Conservation (phyloP, 2,329 filamentous ascomycete species). For the Arthroderma sp. region DNA sequence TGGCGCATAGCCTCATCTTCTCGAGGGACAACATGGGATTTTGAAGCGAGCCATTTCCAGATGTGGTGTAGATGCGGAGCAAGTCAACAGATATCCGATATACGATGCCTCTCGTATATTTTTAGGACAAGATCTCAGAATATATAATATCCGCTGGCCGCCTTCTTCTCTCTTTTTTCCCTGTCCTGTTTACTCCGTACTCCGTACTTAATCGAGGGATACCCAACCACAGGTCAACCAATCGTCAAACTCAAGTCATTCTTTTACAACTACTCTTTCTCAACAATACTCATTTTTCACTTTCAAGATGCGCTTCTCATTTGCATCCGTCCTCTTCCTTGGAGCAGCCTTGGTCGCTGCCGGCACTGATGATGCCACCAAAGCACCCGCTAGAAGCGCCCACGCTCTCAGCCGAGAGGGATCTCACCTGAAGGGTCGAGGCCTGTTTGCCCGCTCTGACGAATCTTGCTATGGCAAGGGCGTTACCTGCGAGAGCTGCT, state of each 20-base stretch:
- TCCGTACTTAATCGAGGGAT: too few species aligned
- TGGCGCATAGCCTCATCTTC: background rate
- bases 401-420: background rate
- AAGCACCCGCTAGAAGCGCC: background rate
- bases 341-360: conserved; percentile 3
- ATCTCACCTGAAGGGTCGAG: background rate
- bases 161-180: background rate
- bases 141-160: background rate
- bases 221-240: background rate
- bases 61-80: background rate
- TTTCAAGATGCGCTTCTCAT: background rate
- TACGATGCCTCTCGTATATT: background rate
- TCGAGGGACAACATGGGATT: background rate
- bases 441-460: background rate
- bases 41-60: background rate
- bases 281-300: background rate
- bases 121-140: background rate
- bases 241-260: background rate
- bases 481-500: conserved; percentile 8
- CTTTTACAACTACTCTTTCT: background rate
- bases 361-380: background rate
- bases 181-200: background rate
- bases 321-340: conserved; percentile 1
- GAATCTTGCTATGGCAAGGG: background rate
- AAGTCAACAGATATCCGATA: background rate